Base-by-base conservation (phyloP, 192 early-diverging fungal genomes). In the Globomyces pollinis-pini region DNA sequence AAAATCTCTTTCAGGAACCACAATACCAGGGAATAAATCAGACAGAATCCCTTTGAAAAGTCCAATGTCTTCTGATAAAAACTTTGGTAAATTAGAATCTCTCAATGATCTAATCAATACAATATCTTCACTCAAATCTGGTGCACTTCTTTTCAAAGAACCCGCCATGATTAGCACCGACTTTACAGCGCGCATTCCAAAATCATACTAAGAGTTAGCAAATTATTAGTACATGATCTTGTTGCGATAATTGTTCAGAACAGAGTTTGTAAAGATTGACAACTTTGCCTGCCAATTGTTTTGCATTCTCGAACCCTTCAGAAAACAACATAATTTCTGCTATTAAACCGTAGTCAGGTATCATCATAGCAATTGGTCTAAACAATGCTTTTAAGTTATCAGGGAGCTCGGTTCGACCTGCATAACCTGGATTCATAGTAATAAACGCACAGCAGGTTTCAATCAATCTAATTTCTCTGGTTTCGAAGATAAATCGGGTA, bases 161-260 rank as follows among this genome's bases (percentile, higher is more conserved):
- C 80, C 80, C 4, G 80, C 80, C 80, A 83, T 83, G 23, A 79
- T 78, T 15, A 83, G 60, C 38, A 83, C 80, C n/a, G 77, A 80
- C 43, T 83, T 83, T 1, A 83, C 80, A 31, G 80, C 80, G n/a
- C 80, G 59, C 80, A 83, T 83, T 34, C 79, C 79, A 62, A 83
- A 83, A 43, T 83, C 80, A 44, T 83, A 83, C n/a, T n/a, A n/a
- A n/a, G n/a, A n/a, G n/a, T n/a, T n/a, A n/a, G n/a, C n/a, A n/a
- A n/a, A n/a, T n/a, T n/a, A n/a, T n/a, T n/a, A n/a, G n/a, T n/a
- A n/a, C n/a, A 44, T 83, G 80, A 70, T 83, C 80, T 60, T 83
- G 80, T 59, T 83, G 77, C 5, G 77, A 80, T 9, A 83, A 75
- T 52, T 83, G 80, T 58, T 83, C 80, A 23, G 75, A 77, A 55